Percentiles rank a stretch among this genome's conserved stretches.
phyloP scores from a whole-genome alignment of 192 early-diverging fungal species.

The Chytriomyces sp. region DNA sequence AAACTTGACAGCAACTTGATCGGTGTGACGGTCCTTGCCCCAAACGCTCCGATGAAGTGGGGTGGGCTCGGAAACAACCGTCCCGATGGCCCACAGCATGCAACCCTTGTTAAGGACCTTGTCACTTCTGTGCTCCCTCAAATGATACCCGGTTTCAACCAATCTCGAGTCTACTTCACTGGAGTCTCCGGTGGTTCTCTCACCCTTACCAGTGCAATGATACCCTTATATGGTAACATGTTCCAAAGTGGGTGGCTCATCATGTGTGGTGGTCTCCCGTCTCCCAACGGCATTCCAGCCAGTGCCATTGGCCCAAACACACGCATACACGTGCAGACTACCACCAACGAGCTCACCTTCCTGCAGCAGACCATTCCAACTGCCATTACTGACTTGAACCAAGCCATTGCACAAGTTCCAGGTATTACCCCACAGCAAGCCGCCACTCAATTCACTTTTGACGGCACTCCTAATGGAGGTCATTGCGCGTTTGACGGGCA shows the following conservation, averaged over 20 bases:
- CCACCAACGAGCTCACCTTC: conserved; percentile 29
- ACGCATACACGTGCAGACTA: conserved; percentile 39
- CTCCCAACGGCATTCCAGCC: conserved; percentile 5
- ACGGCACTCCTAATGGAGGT: conserved; percentile 35
- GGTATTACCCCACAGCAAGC: conserved; percentile 8
- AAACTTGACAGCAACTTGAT: conserved; percentile 24
- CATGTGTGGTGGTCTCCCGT: conserved; percentile 31
- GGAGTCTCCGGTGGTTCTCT: conserved; percentile 41
- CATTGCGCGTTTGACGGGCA: conserved; percentile 44
- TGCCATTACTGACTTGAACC: conserved; percentile 15
- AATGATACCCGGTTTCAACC: conserved; percentile 30
- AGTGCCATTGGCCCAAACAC: neutral
- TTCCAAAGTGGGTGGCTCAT: conserved; percentile 24
- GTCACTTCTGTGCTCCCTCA: conserved; percentile 34
- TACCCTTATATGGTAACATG: conserved; percentile 36
- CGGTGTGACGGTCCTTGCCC: conserved; percentile 42
- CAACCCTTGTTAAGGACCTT: conserved; percentile 31
- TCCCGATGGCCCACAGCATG: conserved; percentile 34
- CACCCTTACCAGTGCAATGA: conserved; percentile 28
- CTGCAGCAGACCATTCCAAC: conserved; percentile 28
- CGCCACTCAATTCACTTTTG: conserved; percentile 25
- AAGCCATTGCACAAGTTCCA: neutral
- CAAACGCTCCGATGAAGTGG: conserved; percentile 29
- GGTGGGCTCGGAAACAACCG: conserved; percentile 27
- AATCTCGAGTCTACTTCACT: conserved; percentile 36